phyloP scores from a whole-genome alignment of 441 rosid genomes.

The Populus hybrid region DNA sequence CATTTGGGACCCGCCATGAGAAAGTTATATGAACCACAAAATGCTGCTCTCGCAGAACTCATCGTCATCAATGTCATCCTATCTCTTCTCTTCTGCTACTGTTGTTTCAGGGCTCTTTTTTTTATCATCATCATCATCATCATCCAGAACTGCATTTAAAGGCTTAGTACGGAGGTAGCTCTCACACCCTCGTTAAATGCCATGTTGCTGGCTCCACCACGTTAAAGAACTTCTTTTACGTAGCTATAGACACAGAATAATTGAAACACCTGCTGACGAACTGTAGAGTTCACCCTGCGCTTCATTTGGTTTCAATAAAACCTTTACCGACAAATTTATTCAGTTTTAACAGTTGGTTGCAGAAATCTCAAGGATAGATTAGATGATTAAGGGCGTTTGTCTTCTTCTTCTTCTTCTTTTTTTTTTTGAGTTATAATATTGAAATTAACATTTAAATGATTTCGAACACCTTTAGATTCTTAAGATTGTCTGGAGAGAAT shows the following conservation, averaged over 20 bases:
- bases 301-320: too few relatives aligned
- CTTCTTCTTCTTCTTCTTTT: too few relatives aligned
- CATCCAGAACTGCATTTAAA: not conserved
- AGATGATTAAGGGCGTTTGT: too few relatives aligned
- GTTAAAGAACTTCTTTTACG: not conserved
- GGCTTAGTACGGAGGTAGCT: not conserved
- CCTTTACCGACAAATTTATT: not conserved
- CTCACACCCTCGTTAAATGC: not conserved
- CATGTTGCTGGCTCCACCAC: not conserved
- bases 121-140: not conserved
- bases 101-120: not conserved
- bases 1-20: not conserved
- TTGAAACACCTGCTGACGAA: not conserved
- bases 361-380: too few relatives aligned
- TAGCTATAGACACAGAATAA: not conserved
- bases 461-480: too few relatives aligned
- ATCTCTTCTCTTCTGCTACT: not conserved
- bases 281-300: not conserved
- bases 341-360: not conserved
- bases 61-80: not conserved
- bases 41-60: slow-evolving; percentile 2
- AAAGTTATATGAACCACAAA: not conserved
- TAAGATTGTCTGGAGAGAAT: too few relatives aligned
- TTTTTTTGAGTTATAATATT: too few relatives aligned
- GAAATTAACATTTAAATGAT: too few relatives aligned